Conservation (phyloP, 176 grass and related monocot genomes). For the Urochloa ruziziensis region DNA sequence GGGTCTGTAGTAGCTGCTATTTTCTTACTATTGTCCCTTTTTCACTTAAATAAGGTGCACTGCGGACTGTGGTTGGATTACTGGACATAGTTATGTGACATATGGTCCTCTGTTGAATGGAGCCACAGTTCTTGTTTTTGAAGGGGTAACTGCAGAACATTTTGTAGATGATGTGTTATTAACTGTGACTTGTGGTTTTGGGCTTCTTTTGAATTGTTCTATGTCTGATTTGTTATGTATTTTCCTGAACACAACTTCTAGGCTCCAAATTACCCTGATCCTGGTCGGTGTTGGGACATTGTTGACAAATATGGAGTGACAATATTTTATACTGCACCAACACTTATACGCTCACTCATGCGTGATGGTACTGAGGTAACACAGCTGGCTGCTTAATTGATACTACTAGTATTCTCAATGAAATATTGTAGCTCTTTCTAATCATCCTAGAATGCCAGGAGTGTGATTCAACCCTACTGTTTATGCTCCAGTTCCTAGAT, state of each 20-base stretch:
- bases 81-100: conserved; percentile 96
- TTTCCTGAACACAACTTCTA: conserved; percentile 49
- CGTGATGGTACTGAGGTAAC: conserved; percentile 76
- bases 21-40: conserved; percentile 34
- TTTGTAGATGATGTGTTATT: conserved; percentile 6
- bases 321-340: conserved; percentile 99
- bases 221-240: background rate
- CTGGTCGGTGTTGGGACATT: conserved; percentile 89
- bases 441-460: background rate
- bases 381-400: background rate
- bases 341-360: conserved; percentile 93
- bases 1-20: background rate
- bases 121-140: conserved; percentile 83
- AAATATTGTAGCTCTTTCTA: background rate
- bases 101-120: conserved; percentile 97
- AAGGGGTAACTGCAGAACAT: conserved; percentile 71
- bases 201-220: background rate
- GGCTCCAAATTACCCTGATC: conserved; percentile 93
- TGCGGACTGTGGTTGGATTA: conserved; percentile 99
- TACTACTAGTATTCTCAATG: background rate
- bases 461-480: background rate
- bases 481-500: conserved; percentile 3
- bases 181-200: background rate
- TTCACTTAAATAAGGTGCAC: conserved; percentile 77
- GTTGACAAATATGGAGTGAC: conserved; percentile 95